Evolutionary conservation across 495 filamentous ascomycete species (phyloP), one percentile per base, ranked within the genome.

Genomic region (Bryoglossum gracile): DNA sequence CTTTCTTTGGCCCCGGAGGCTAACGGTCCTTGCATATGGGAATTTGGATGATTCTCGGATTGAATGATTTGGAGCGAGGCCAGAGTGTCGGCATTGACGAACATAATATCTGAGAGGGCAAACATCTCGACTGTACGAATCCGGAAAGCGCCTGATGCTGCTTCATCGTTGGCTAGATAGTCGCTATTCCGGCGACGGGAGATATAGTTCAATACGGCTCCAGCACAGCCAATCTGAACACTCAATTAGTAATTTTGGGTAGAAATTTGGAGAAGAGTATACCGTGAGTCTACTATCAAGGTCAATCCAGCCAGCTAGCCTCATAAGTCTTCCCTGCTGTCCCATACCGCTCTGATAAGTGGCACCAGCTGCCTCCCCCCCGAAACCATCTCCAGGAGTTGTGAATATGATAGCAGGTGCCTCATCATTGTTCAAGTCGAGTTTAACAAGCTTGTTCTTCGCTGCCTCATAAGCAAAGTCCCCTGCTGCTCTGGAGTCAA

Each of bases 41-140:
- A 80, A 51, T 90, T 87, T 6, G 90, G 90, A 65, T 92, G 87
- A 14, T 79, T 81, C 56, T 96, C 89, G 4, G 82, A 79, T 43
- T 86, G 84, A 28, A 96, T 68, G 11, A 98, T 87, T 54, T 97
- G 90, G 19, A 98, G 77, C 5, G 89, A 86, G 14, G 76, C 68
- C 22, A 96, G 67, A 0, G 91, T 83, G 55, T 95, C 86, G 8
- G 76, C 73, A 56, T 86, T 89, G 52, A 96, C 72, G 61, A 91
- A 87, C 89, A 98, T 91, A 4, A 80, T 80, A 57, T 85, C 79
- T 30, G 70, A 72, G 8, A 94, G 65, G 46, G 73, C 80, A 62
- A 89, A 89, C 83, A 89, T 94, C 59, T 87, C 79, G 22, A 96
- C 61, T 1, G 67, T 70, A 35, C 60, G 73, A 18, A 96, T 70